phyloP scores from a whole-genome alignment of 768 basidiomycete species.

The Boletus subcaerulescens region DNA sequence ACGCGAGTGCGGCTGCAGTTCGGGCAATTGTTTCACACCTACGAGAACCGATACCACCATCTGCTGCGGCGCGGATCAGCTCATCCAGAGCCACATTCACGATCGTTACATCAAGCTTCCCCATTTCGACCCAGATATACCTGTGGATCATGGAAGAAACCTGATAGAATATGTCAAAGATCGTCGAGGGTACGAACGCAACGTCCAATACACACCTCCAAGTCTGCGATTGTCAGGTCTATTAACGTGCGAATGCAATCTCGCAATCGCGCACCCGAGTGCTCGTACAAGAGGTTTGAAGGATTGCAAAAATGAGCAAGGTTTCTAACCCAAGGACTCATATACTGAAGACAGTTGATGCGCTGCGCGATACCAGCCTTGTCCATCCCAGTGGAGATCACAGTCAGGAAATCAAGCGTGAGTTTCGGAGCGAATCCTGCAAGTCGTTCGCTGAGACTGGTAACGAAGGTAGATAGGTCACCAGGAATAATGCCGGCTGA shows the following conservation, averaged over 20 bases:
- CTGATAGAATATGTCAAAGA: constrained; percentile 35
- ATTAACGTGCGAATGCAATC: constrained; percentile 80
- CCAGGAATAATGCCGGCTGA: constrained; percentile 71
- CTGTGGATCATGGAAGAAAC: constrained; percentile 65
- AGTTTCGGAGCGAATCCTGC: constrained; percentile 75
- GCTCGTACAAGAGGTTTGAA: constrained; percentile 62
- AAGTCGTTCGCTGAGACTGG: constrained; percentile 66
- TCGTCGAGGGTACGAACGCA: not conserved
- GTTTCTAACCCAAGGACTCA: constrained; percentile 89
- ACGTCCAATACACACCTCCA: constrained; percentile 53
- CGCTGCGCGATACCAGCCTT: constrained; percentile 48
- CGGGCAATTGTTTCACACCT: constrained; percentile 76
- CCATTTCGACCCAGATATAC: constrained; percentile 75
- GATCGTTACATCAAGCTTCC: constrained; percentile 61
- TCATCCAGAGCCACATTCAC: constrained; percentile 78
- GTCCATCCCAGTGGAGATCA: constrained; percentile 68
- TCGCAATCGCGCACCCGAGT: constrained; percentile 69
- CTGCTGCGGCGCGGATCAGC: constrained; percentile 76
- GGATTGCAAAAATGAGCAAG: constrained; percentile 69
- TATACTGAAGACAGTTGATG: constrained; percentile 73
- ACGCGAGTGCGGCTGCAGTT: constrained; percentile 69
- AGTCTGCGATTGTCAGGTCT: constrained; percentile 67
- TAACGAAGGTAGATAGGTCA: constrained; percentile 58
- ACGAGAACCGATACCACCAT: constrained; percentile 72
- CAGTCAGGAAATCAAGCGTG: constrained; percentile 86